These are phyloP conservation scores for Pythium dissimile DNA, from an alignment of 352 stramenopile species.

Conservation along the genomic window DNA sequence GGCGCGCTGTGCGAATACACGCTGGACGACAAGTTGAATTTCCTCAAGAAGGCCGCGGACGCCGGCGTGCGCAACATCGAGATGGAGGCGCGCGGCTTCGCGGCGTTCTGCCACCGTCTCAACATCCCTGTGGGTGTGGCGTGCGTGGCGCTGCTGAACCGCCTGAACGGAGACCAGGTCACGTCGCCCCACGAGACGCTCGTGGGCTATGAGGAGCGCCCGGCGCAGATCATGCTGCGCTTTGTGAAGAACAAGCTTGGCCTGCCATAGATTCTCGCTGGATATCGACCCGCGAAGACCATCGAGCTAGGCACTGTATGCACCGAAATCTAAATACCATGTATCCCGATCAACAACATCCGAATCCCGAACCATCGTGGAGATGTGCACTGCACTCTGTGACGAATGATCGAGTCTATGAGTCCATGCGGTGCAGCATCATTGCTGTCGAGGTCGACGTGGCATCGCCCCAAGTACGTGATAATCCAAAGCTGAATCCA, in stretches of 20 bases:
- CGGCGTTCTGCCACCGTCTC: conserved; percentile 72
- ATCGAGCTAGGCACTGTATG: no score
- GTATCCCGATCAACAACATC: no score
- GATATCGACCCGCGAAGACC: no score
- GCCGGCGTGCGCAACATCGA: conserved; percentile 77
- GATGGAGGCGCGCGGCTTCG: conserved; percentile 73
- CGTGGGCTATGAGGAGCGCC: conserved; percentile 61
- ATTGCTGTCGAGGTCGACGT: no score
- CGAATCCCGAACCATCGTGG: no score
- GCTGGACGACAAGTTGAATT: conserved; percentile 71
- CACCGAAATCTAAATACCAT: no score
- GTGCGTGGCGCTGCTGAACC: conserved; percentile 74
- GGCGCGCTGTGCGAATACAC: conserved; percentile 79
- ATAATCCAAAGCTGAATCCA: no score
- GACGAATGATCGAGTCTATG: no score
- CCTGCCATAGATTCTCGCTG: background rate
- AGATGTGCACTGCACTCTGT: no score
- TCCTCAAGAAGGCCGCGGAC: conserved; percentile 46
- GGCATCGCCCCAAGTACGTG: no score
- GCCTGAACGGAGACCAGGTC: conserved; percentile 70
- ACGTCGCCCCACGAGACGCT: conserved; percentile 58
- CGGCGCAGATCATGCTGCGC: conserved; percentile 54
- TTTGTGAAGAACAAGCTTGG: conserved; percentile 68
- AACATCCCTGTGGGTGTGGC: conserved; percentile 62
- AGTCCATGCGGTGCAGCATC: no score